Percentiles rank a stretch among this genome's conserved stretches.
phyloP scores from a whole-genome alignment of 495 filamentous ascomycete genomes.

The Podospora didyma region DNA sequence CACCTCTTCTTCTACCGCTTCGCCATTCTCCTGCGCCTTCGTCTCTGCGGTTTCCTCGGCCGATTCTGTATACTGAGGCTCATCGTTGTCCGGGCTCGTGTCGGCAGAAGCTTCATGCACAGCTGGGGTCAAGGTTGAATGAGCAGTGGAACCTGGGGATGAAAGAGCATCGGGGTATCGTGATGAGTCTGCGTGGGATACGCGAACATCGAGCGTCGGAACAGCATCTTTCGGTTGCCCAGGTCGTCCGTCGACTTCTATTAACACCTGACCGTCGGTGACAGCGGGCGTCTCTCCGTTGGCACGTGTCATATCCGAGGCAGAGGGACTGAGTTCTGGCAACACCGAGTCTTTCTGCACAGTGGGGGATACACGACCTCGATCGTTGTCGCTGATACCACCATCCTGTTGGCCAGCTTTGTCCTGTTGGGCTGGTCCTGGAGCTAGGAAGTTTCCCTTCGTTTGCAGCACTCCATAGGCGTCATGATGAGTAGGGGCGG shows the following conservation, averaged over 20 bases:
- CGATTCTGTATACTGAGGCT: slow-evolving; percentile 33
- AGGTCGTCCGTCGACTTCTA: slow-evolving; percentile 5
- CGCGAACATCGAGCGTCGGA: slow-evolving; percentile 1
- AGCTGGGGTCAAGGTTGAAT: slow-evolving; percentile 35
- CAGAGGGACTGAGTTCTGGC: neutral
- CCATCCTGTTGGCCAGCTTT: neutral
- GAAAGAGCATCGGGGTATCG: slow-evolving; percentile 35
- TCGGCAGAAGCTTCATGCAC: slow-evolving; percentile 44
- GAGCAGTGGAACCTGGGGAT: slow-evolving; percentile 43
- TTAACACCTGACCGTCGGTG: neutral
- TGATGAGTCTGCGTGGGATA: slow-evolving; percentile 12
- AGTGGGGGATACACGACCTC: neutral
- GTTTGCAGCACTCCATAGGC: too few relatives aligned
- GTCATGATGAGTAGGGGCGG: too few relatives aligned
- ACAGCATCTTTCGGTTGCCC: slow-evolving; percentile 2
- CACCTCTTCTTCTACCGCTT: slow-evolving; percentile 8
- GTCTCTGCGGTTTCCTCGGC: slow-evolving; percentile 25
- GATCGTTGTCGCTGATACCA: neutral
- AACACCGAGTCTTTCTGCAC: neutral
- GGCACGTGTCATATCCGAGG: slow-evolving; percentile 1
- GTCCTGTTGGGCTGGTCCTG: too few relatives aligned
- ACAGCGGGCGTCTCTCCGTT: neutral
- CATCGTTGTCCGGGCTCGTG: slow-evolving; percentile 53
- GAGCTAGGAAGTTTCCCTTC: too few relatives aligned
- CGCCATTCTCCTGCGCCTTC: neutral